A percentile compares a stretch with the other conserved stretches of the same genome.
phyloP scores from a whole-genome alignment of 371 early-diverging fungal species.

The Apophysomyces ossiformis region DNA sequence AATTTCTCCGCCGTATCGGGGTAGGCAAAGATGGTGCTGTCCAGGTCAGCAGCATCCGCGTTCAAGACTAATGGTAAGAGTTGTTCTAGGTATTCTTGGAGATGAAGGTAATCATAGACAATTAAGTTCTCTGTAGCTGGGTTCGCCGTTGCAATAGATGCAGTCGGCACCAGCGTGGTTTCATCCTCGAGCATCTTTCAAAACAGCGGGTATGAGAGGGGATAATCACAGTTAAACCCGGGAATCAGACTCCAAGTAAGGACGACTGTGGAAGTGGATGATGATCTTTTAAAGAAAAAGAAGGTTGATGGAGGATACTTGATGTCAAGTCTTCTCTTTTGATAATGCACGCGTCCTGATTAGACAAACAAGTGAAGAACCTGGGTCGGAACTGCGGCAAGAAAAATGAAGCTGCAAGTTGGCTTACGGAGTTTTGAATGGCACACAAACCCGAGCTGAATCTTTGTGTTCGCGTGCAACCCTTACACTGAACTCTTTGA shows the following conservation, averaged over 20 bases:
- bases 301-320: not conserved
- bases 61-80: slow-evolving; percentile 77
- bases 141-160: slow-evolving; percentile 25
- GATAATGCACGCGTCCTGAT: slow-evolving; percentile 5
- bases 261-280: not conserved
- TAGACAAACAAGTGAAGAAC: not conserved
- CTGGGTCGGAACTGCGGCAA: not conserved
- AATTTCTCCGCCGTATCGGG: slow-evolving; percentile 78
- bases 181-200: slow-evolving; percentile 36
- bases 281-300: not conserved
- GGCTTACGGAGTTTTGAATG: no score
- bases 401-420: not conserved
- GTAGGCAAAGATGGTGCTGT: slow-evolving; percentile 63
- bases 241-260: slow-evolving; percentile 7
- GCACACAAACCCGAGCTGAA: no score
- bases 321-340: not conserved
- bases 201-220: slow-evolving; percentile 8
- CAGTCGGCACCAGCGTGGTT: slow-evolving; percentile 22
- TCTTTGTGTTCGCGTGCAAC: no score
- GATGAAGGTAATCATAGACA: slow-evolving; percentile 59
- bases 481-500: no score
- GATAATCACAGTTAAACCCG: slow-evolving; percentile 8
- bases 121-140: slow-evolving; percentile 30
- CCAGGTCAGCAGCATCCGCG: slow-evolving; percentile 65
- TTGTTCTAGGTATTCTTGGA: slow-evolving; percentile 73